Evolutionary conservation across 2,329 filamentous ascomycete species (phyloP), one percentile per base, ranked within the genome.

Genomic region (Aspergillus transmontanensis): DNA sequence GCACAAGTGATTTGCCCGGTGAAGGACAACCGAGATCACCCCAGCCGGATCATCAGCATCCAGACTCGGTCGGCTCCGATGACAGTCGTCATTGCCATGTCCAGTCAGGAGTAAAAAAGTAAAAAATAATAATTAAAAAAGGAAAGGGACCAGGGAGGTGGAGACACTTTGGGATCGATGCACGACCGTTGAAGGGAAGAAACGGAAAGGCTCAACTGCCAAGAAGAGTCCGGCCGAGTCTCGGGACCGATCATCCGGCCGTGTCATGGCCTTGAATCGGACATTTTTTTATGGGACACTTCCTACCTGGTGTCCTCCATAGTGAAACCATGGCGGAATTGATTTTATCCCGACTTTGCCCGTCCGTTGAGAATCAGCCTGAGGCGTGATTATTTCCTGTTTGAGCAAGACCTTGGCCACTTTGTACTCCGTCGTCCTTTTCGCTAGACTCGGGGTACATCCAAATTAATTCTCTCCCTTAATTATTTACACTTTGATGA

Each of bases 61-160:
- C 68, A 70, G 62, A 62, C 62, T 70, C 67, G 67, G 66, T 64
- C 66, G 68, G 67, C 64, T 69, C 64, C 67, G 68, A 68, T 57
- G 62, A 57, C 23, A 55, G 54, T 55, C 57, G 59, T 58, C 48
- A 34, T 53, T 56, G 4, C 11, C n/a, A 9, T 28, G 28, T 46
- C 59, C 61, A 64, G 55, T 62, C 26, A 62, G 46, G 28, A 62
- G 55, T 10, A 39, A 30, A 51, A 54, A n/a, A 19, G 3, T 28
- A 7, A 28, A 28, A 28, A 28, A 28, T 28, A 28, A 28, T 28
- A 28, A 28, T 28, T 28, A 28, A 28, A 16, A 30, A 19, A 60
- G 50, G 60, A 30, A 60, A 56, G 48, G 50, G 57, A 58, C 46
- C 57, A 55, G 36, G 43, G 10, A 50, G 41, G 63, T 65, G 63